Evolutionary conservation across 352 stramenopile genomes (phyloP), one percentile per base, ranked within the genome.

Genomic region (Phytophthora pinifolia): DNA sequence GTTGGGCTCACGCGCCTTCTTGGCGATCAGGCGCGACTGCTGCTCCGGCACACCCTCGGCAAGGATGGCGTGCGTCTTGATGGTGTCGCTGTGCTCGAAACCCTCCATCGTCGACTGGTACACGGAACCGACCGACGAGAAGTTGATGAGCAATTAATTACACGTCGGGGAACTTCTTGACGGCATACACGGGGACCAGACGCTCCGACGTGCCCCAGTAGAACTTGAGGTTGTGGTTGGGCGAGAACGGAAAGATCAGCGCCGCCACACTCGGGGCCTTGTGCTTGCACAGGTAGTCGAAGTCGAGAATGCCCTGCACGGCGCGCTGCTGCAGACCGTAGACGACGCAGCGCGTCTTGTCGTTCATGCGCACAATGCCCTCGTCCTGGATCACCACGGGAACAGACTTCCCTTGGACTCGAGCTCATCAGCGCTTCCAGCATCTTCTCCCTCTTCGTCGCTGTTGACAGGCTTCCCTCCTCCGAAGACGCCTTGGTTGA

Each of bases 141-240:
- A 99, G 79, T 99, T 99, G 46, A 99, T 88, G 34, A 98, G 66
- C 20, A 98, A n/a, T n/a, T n/a, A n/a, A n/a, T n/a, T n/a, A n/a
- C 46, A 97, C 94, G 50, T 98, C 89, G 42, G 81, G 79, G 72
- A 98, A 95, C 74, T 97, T 96, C 68, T 88, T 89, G 45, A 96
- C 86, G 18, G 91, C 92, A 59, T 85, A 97, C 37, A 97, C 91
- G 6, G 92, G 94, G 52, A 98, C 96, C 6, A 98, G 49, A 48
- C 93, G 89, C 74, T 98, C 94, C 43, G 94, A 85, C 31, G 89
- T 98, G 43, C 96, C 96, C 94, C 94, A 99, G 79, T 98, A 99
- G 65, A 98, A 98, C 74, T 97, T 92, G 20, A 94, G 72, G 78
- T 97, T 98, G 78, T 98, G 95, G 77, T 98, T 98, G 10, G 92